These are phyloP conservation scores for Populus alba DNA, from an alignment of 345 rosid species.

Conservation along the genomic window DNA sequence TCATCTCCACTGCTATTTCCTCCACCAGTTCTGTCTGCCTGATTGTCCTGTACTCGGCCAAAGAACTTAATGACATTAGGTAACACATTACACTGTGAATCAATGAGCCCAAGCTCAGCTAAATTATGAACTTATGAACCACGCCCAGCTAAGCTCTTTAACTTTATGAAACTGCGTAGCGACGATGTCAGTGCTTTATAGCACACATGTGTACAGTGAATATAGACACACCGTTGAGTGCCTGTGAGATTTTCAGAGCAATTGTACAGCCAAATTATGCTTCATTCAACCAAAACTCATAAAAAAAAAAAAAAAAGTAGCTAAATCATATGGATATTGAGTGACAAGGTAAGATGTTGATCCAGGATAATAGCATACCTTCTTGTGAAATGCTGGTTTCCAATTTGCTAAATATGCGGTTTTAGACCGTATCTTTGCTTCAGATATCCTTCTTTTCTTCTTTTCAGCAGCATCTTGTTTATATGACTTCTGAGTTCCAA, in stretches of 20 bases:
- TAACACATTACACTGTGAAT: background rate
- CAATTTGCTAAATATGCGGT: constrained; percentile 39
- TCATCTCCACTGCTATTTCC: constrained; percentile 59
- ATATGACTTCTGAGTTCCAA: constrained; percentile 89
- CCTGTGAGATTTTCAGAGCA: background rate
- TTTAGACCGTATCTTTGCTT: constrained; percentile 51
- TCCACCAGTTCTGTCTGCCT: constrained; percentile 40
- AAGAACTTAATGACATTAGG: background rate
- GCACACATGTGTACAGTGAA: background rate
- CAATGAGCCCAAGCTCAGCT: background rate
- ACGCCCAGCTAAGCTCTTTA: background rate
- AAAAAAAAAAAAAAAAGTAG: background rate
- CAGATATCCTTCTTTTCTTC: constrained; percentile 78
- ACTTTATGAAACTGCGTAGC: background rate
- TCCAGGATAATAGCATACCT: constrained; percentile 37
- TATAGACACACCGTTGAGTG: background rate
- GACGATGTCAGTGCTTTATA: background rate
- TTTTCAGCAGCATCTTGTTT: constrained; percentile 65
- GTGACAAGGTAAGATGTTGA: background rate
- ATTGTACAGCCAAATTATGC: background rate
- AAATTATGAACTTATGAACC: background rate
- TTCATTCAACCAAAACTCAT: background rate
- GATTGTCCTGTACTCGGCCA: constrained; percentile 46
- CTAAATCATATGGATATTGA: background rate
- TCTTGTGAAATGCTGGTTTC: constrained; percentile 51